Base-by-base conservation (phyloP, 1,139 yeast genomes). In the Citeromyces siamensis region DNA sequence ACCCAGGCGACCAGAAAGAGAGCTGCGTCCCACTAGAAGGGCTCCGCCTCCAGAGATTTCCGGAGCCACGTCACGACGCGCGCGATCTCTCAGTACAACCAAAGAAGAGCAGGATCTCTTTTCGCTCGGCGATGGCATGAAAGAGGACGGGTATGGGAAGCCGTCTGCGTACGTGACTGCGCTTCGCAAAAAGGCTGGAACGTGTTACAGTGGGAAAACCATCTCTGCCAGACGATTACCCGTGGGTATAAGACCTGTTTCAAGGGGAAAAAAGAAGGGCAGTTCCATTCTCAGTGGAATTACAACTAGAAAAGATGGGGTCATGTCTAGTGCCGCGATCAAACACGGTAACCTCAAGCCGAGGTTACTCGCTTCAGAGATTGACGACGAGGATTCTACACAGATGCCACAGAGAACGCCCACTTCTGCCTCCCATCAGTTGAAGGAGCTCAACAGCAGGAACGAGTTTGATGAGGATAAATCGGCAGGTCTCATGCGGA, bases 311-410 rank as follows among this genome's bases (percentile, higher is more conserved):
- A 42, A 41, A 29, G 41, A 44, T 4, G 35, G 46, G 4, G 44
- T 51, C 14, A 17, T 45, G 7, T 64, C 70, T 37, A 74, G 74
- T 4, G 72, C 75, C 42, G 86, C 78, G 43, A 67, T 80, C 49
- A 75, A 79, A 44, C 90, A 81, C 51, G 83, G 88, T 3, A 84
- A 75, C 50, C 63, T 80, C 45, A 71, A 75, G 38, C 84, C 83
- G n/a, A 66, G 86, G 40, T 64, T 81, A 52, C 60, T 82, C 41
- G 90, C 90, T 1, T 74, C 81, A 10, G 94, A 82, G 53, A 77
- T 81, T 21, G 90, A 78, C 43, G 86, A 80, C 41, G 72, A 66
- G 29, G 82, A 74, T 41, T 51, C 23, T 49, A 53, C 3, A 52
- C 46, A 38, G 39, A 45, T 12, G 56, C 56, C 4, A 41, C 47